Percentiles rank a stretch among this genome's conserved stretches.
phyloP scores from a whole-genome alignment of 352 stramenopile species.

The Thalassiosira mediterranea region DNA sequence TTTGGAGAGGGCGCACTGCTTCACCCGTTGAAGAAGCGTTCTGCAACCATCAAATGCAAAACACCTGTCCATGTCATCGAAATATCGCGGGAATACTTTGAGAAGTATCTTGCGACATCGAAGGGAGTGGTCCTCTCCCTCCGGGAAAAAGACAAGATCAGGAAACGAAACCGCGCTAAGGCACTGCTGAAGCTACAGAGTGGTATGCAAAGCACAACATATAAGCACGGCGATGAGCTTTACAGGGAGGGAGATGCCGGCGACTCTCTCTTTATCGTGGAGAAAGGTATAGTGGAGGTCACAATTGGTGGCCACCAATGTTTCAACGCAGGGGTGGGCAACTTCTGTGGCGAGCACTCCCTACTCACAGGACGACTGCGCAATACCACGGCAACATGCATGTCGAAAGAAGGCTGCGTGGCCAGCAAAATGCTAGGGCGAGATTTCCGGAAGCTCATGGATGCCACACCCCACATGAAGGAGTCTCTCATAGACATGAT shows the following conservation, averaged over 20 bases:
- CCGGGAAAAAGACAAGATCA: conserved; percentile 77
- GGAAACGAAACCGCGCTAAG: conserved; percentile 76
- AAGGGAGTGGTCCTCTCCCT: conserved; percentile 51
- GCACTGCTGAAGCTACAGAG: conserved; percentile 71
- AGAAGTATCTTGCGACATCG: conserved; percentile 66
- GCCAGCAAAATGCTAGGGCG: conserved; percentile 44
- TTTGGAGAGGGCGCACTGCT: conserved; percentile 78
- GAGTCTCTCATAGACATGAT: conserved; percentile 71
- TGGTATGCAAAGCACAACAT: conserved; percentile 54
- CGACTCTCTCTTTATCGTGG: conserved; percentile 70
- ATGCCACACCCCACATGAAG: conserved; percentile 54
- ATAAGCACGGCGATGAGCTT: conserved; percentile 51
- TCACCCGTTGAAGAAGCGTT: conserved; percentile 52
- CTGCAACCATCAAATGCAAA: conserved; percentile 65
- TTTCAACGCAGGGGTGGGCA: conserved; percentile 55
- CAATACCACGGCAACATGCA: conserved; percentile 68
- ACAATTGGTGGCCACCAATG: conserved; percentile 44
- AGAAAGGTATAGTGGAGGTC: conserved; percentile 69
- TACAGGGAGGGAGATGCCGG: conserved; percentile 62
- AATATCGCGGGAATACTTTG: conserved; percentile 73
- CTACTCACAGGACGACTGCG: conserved; percentile 61
- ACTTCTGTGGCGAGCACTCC: conserved; percentile 71
- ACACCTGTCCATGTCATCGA: conserved; percentile 75
- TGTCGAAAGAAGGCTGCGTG: conserved; percentile 57
- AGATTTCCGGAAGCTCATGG: conserved; percentile 69